Evolutionary conservation across 148 eudicot species (phyloP), one percentile per base, ranked within the genome.

Genomic region (Suaeda aralocaspica): DNA sequence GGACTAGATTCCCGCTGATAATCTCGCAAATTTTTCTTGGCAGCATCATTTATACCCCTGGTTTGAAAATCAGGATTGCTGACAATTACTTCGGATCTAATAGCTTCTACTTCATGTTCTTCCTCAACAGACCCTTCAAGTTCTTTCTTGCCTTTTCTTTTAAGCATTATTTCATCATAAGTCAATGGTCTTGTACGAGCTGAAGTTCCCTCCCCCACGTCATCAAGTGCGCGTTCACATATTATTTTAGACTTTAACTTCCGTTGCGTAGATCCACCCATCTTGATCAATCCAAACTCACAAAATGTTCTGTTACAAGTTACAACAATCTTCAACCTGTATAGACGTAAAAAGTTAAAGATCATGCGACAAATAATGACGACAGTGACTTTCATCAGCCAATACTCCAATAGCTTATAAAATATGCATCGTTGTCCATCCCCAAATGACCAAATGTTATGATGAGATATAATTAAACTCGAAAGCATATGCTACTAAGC

Each of bases 121-220:
- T 56, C 77, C 61, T 70, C 85, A 41, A 59, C 59, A 56, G 51
- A 29, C 75, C 67, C 70, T 72, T 82, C 85, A 65, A 56, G 34
- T 51, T 72, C 66, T 74, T 84, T 84, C 75, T 83, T 91, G 45
- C 64, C 81, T 79, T 82, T 81, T 61, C 98, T 87, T 78, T 77
- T 85, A 57, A 72, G 85, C 97, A 94, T 89, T 67, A 94, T 82
- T 57, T 91, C 96, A 46, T 87, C 96, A 82, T 79, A 91, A 81
- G 92, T 94, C 25, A 89, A 68, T 28, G 98, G 97, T 69, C 98
- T 91, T 60, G 97, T 94, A 77, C 97, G 83, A 53, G 98, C 98
- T 74, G 98, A 85, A 78, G 91, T 89, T 74, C 87, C 97, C 61
- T 81, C 86, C 62, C 72, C 59, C 18, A 25, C 58, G 63, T 83